These are phyloP conservation scores for Myriangium duriaei DNA, from an alignment of 2,329 filamentous ascomycete genomes.

Conservation along the genomic window DNA sequence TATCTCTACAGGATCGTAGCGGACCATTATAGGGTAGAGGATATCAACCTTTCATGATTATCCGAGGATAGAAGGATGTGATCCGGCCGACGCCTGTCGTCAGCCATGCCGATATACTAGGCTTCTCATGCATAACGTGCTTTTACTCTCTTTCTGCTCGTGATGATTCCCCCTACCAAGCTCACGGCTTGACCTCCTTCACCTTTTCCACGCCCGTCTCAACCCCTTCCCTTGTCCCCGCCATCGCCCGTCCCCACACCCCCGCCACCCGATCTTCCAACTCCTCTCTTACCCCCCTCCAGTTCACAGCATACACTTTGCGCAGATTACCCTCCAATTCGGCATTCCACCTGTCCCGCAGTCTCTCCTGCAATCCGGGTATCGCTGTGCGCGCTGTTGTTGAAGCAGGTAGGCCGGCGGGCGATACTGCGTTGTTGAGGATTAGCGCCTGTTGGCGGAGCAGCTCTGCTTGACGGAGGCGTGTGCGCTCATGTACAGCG, in stretches of 20 bases:
- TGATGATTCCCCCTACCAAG: neutral
- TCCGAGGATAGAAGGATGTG: neutral
- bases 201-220: constrained; percentile 6
- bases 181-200: neutral
- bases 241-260: constrained; percentile 4
- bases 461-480: constrained; percentile 32
- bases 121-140: neutral
- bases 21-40: constrained; percentile 64
- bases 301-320: constrained; percentile 33
- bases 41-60: constrained; percentile 40
- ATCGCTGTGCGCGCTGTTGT: constrained; percentile 27
- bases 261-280: constrained; percentile 27
- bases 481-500: constrained; percentile 34
- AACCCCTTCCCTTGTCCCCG: constrained; percentile 7
- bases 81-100: neutral
- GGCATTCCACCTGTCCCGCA: constrained; percentile 37
- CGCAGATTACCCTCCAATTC: constrained; percentile 28
- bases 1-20: constrained; percentile 62
- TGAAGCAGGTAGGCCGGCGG: constrained; percentile 27
- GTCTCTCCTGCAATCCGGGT: constrained; percentile 32
- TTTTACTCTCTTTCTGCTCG: neutral
- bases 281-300: constrained; percentile 28
- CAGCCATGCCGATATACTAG: neutral
- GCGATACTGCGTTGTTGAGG: constrained; percentile 32
- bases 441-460: constrained; percentile 34